A percentile compares a stretch with the other conserved stretches of the same genome.
phyloP scores from a whole-genome alignment of 306 rosid species.

The Citrullus colocynthis region DNA sequence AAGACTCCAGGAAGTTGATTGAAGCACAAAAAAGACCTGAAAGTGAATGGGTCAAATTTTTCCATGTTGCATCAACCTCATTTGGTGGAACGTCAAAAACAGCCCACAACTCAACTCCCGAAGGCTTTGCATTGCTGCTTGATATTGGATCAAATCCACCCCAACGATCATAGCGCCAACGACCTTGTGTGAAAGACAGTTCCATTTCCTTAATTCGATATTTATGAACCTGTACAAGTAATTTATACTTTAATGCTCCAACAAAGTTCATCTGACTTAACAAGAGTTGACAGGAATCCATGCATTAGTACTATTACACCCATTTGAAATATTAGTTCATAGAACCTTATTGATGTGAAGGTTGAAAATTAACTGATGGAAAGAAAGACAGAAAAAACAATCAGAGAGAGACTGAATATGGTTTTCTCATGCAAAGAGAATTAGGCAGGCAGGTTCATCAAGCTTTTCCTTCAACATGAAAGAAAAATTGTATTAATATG shows the following conservation, averaged over 20 bases:
- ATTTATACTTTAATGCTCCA: slow-evolving; percentile 4
- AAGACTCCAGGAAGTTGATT: slow-evolving; percentile 86
- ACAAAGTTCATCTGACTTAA: neutral
- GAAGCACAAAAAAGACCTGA: slow-evolving; percentile 96
- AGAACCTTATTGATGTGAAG: neutral
- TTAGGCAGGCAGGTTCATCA: neutral
- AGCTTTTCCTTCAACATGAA: neutral
- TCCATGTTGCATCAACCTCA: slow-evolving; percentile 75
- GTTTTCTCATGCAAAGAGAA: neutral
- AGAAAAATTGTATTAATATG: neutral
- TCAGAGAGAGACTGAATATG: neutral
- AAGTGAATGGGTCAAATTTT: slow-evolving; percentile 80
- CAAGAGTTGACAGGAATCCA: neutral
- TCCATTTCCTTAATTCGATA: slow-evolving; percentile 72
- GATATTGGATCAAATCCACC: slow-evolving; percentile 88
- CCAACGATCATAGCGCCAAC: slow-evolving; percentile 92
- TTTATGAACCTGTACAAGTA: slow-evolving; percentile 67
- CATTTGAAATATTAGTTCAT: neutral
- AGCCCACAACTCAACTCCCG: slow-evolving; percentile 97
- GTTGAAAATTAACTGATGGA: neutral
- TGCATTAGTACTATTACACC: neutral
- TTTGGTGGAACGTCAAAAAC: slow-evolving; percentile 58
- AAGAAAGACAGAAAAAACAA: neutral
- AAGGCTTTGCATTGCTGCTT: slow-evolving; percentile 83
- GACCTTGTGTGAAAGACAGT: slow-evolving; percentile 93